A percentile compares a stretch with the other conserved stretches of the same genome.
Evolutionary conservation across 2,329 filamentous ascomycete genomes (phyloP).

Genomic region (Trichoderma sp.): DNA sequence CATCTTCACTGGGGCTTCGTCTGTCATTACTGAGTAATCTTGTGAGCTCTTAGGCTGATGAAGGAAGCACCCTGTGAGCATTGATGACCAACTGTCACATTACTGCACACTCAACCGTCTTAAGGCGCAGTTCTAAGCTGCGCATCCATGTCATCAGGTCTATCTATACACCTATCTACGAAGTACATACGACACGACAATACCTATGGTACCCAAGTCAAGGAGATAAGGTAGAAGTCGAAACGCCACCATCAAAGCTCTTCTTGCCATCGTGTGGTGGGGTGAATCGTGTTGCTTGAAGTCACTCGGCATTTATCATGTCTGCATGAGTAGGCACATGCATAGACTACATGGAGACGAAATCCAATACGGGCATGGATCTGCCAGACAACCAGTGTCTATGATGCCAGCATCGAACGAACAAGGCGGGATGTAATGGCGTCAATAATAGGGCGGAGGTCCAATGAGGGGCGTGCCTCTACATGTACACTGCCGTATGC

Average conservation of each 20-base stretch:
- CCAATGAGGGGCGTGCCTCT: not conserved
- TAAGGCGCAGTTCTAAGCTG: not conserved
- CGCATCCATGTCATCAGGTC: not conserved
- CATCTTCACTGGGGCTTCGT: not conserved
- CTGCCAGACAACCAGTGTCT: not conserved
- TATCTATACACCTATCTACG: too few relatives aligned
- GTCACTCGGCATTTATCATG: too few relatives aligned
- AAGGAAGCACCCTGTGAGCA: not conserved
- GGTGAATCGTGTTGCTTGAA: not conserved
- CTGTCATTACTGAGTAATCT: not conserved
- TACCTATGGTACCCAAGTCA: too few relatives aligned
- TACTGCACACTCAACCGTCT: not conserved
- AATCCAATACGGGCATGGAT: not conserved
- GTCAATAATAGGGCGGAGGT: conserved; percentile 13
- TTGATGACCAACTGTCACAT: conserved; percentile 20
- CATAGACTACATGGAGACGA: not conserved
- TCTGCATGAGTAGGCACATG: too few relatives aligned
- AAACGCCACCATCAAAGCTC: not conserved
- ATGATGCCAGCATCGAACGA: not conserved
- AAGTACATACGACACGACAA: too few relatives aligned
- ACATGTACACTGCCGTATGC: not conserved
- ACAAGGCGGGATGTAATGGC: not conserved
- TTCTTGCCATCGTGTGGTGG: not conserved
- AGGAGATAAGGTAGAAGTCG: too few relatives aligned
- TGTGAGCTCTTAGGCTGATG: not conserved